Conservation (phyloP, 192 early-diverging fungal genomes). For the Coemansia asiatica region DNA sequence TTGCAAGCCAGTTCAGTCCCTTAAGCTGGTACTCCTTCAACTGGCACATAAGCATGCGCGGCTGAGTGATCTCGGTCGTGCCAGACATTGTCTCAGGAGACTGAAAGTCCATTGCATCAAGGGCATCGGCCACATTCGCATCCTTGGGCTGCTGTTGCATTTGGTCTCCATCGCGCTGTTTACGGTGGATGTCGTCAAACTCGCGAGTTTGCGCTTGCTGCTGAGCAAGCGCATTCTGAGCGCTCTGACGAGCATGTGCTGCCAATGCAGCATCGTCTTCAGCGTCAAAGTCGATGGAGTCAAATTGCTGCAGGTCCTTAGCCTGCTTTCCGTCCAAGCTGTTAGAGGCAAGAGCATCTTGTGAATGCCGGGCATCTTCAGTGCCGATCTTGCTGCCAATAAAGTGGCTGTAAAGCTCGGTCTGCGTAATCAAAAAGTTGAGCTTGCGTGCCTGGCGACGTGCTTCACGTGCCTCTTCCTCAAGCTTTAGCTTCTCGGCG, state of each 20-base stretch:
- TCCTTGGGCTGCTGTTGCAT: conserved; percentile 17
- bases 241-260: conserved; percentile 69
- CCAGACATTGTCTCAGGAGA: conserved; percentile 76
- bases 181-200: conserved; percentile 60
- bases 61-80: conserved; percentile 71
- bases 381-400: conserved; percentile 76
- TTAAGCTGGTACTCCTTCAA: conserved; percentile 81
- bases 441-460: conserved; percentile 84
- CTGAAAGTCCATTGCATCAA: conserved; percentile 86
- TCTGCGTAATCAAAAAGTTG: conserved; percentile 90
- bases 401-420: conserved; percentile 91
- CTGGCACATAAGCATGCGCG: conserved; percentile 82
- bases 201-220: conserved; percentile 65
- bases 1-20: conserved; percentile 83
- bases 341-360: background rate
- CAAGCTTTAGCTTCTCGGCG: conserved; percentile 68
- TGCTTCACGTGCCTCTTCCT: conserved; percentile 82
- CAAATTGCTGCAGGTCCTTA: conserved; percentile 33
- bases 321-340: background rate
- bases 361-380: conserved; percentile 16
- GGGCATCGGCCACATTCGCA: conserved; percentile 50
- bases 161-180: conserved; percentile 1
- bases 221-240: conserved; percentile 73
- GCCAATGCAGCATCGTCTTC: conserved; percentile 70
- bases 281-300: conserved; percentile 76